Conservation (phyloP, 495 filamentous ascomycete genomes). For the Hyaloscypha hepaticicola region DNA sequence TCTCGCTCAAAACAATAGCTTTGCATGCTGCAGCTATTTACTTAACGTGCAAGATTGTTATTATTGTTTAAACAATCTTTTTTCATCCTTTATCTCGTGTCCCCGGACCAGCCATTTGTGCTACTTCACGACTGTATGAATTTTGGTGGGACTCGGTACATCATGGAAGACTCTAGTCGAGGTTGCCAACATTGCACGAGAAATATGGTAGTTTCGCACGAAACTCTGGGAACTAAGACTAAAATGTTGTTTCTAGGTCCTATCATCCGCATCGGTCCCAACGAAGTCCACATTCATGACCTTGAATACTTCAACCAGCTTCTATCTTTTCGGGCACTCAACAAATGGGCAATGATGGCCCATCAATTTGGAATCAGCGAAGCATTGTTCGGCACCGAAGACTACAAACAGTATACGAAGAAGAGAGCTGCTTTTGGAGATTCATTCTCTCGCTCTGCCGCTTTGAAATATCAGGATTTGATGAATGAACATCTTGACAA, state of each 20-base stretch:
- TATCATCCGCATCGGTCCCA: too few relatives aligned
- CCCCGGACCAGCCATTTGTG: background rate
- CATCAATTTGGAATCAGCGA: too few relatives aligned
- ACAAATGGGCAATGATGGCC: too few relatives aligned
- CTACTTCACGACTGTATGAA: background rate
- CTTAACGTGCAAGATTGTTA: background rate
- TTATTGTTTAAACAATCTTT: background rate
- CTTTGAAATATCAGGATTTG: too few relatives aligned
- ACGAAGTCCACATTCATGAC: too few relatives aligned
- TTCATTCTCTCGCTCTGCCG: too few relatives aligned
- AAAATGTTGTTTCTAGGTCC: background rate
- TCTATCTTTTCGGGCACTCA: too few relatives aligned
- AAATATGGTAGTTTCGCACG: background rate
- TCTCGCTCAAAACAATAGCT: background rate
- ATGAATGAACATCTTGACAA: too few relatives aligned
- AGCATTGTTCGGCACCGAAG: too few relatives aligned
- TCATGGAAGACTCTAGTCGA: background rate
- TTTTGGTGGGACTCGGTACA: background rate
- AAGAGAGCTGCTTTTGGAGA: too few relatives aligned
- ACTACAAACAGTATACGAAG: too few relatives aligned
- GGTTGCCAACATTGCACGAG: background rate
- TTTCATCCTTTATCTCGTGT: background rate
- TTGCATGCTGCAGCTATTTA: background rate
- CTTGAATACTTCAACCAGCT: too few relatives aligned
- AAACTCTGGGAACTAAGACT: background rate